Base-by-base conservation (phyloP, 345 rosid genomes). In the Excoecaria cochinchinensis region DNA sequence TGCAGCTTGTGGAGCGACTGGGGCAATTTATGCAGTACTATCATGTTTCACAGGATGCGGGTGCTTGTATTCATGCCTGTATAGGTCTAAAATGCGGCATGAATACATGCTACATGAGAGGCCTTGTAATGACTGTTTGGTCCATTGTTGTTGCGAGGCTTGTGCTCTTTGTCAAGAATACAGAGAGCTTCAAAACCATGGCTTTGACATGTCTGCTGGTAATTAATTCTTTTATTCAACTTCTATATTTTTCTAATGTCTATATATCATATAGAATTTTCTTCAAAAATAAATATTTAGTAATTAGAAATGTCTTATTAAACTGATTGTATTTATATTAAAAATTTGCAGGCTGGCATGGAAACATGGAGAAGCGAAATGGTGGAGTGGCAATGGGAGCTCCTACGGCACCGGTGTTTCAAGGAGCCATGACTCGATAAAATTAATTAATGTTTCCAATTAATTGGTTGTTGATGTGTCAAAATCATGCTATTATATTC, bases 131-230 rank as follows among this genome's bases (percentile, higher is more conserved):
- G 86, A 85, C 51, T 85, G 84, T 56, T 25, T 77, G 44, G 56
- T 61, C 16, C 86, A 85, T 55, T 77, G 36, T n/a, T 85, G 39
- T 64, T 85, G 86, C 70, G 86, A 83, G 78, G 0, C 21, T 5
- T 85, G 86, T 58, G 80, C 88, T 51, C 72, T 85, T 13, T 78
- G 83, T 48, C 86, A 85, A 48, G 82, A 85, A 52, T 83, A 85
- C 12, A 76, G 82, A 1, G 86, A 85, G 76, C 88, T 85, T 72
- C 2, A 85, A 68, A 68, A 17, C 52, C 85, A 83, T 53, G 88
- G 88, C 36, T 85, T 74, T 51, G 82, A 85, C 72, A 73, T 83
- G 83, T 67, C 85, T 31, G 21, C 83, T 8, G 86, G 88, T 85
- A 71, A 46, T 24, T 19, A 11, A 2, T 1, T 19, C 24, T 3